Evolutionary conservation across 1,284 basidiomycete species (phyloP), one percentile per base, ranked within the genome.

Genomic region (Microbotryum silenes-acaulis): DNA sequence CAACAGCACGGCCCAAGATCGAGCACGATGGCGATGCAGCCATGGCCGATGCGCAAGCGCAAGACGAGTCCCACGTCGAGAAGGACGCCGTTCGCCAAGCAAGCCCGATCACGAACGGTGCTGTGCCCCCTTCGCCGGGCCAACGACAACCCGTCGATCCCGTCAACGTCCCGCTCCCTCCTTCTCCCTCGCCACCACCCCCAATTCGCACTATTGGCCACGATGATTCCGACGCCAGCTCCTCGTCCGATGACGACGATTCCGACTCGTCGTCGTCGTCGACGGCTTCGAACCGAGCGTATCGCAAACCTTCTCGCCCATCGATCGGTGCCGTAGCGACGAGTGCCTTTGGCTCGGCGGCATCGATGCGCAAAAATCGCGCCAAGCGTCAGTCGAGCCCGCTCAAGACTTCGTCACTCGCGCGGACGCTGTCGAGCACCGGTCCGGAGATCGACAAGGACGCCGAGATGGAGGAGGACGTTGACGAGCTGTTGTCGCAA

Each of bases 401-500:
- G 44, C 51, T 49, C 44, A 66, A 62, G 57, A 52, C 44, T 6
- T 33, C 49, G 53, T 54, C 2, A 10, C 25, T 31, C 10, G 20
- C 46, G 27, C 54, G 6, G 48, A 50, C 12, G 54, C 59, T 23
- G 44, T 21, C 46, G 49, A 57, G 37, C 14, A 37, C 29, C 42
- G 51, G 21, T 4, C 10, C 18, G 14, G 56, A 14, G 20, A 20
- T 20, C 7, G 45, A 33, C 21, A 52, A 33, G 3, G 55, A 45
- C 5, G 37, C 37, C 37, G 37, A 42, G 37, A 42, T 42, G 16
- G 65, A 59, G 4, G 62, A 63, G 23, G 57, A 60, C 47, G 18
- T 62, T 21, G 62, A 66, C 33, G 21, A 48, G 56, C 53, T 66
- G 7, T n/a, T 59, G 37, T 56, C 48, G 10, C 62, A 66, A 58